Evolutionary conservation across 2,329 filamentous ascomycete species (phyloP), one percentile per base, ranked within the genome.

Genomic region (Macrophomina phaseolina): DNA sequence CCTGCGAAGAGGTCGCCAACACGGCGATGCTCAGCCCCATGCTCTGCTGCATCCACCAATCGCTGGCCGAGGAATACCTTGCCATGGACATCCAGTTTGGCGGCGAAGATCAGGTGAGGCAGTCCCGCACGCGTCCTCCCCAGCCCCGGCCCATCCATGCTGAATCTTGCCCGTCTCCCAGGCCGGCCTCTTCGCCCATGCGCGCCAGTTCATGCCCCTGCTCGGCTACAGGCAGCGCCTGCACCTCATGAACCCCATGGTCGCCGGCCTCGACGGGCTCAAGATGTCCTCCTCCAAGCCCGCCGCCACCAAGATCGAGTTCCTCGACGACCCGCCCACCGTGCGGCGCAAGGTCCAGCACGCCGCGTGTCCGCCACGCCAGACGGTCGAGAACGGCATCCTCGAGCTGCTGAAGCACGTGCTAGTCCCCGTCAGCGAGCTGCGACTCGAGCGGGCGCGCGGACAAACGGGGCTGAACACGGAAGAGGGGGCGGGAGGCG

Each of bases 1-100:
- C 55, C 32, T 28, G 55, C 38, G 36, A 60, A 6, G 55, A 60
- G 55, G 30, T 46, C 30, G 38, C 18, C 38, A 18, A 38, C 8
- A 46, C 55, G n/a, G 7, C 18, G 11, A 60, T 60, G 55, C 55
- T 45, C 36, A 60, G 55, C 18, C 55, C 55, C 8, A 45, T 60
- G 55, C 55, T 60, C 18, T 60, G 55, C 36, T 18, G 36, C 36
- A 30, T 60, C 32, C 38, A 60, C 38, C 55, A 46, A 11, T 28
- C 36, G 9, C 18, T 60, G 38, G 12, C 36, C 11, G 55, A 60
- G 23, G n/a, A 30, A 18, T 45, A 60, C 8, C 30, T 60, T 11
- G n/a, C 12, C 34, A 30, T 45, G 55, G 55, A 45, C 28, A 28
- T 60, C 18, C 55, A 60, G 9, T 46, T 42, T 16, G 55, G 55